Evolutionary conservation across 2,329 filamentous ascomycete genomes (phyloP).

Genomic region (Stagonosporopsis cucurbitacearum): DNA sequence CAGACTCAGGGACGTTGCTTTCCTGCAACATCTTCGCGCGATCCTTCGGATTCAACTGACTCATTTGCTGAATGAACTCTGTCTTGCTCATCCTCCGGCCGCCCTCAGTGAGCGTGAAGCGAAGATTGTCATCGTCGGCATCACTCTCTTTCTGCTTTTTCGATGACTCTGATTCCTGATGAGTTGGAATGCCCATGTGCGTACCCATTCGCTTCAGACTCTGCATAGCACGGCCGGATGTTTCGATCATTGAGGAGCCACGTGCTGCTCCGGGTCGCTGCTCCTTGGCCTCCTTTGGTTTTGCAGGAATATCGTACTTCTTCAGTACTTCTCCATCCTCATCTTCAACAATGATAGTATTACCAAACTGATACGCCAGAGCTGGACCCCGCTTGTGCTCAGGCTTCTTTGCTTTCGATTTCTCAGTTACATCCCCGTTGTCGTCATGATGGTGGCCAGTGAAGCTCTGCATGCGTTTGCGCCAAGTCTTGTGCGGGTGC

Average conservation of each 20-base stretch:
- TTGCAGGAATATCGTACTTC: constrained; percentile 74
- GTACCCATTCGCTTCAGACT: constrained; percentile 60
- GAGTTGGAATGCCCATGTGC: constrained; percentile 55
- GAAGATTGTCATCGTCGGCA: constrained; percentile 72
- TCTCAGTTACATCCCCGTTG: constrained; percentile 46
- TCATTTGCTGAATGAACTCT: constrained; percentile 78
- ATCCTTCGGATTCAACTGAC: constrained; percentile 72
- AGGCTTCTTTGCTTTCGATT: constrained; percentile 41
- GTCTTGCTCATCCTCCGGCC: constrained; percentile 79
- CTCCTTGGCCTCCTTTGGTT: constrained; percentile 47
- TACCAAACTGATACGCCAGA: constrained; percentile 85
- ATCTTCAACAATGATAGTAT: constrained; percentile 88
- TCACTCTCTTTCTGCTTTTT: constrained; percentile 52
- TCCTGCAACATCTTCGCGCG: constrained; percentile 59
- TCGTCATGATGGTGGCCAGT: constrained; percentile 51
- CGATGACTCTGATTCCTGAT: constrained; percentile 34
- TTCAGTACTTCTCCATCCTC: constrained; percentile 87
- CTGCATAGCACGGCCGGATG: constrained; percentile 50
- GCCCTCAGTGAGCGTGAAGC: constrained; percentile 77
- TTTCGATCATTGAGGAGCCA: constrained; percentile 42
- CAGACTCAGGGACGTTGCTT: constrained; percentile 54
- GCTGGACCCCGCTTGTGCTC: constrained; percentile 68
- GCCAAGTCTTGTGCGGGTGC: constrained; percentile 50
- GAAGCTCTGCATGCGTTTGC: constrained; percentile 56
- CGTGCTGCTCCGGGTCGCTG: constrained; percentile 37